Conservation (phyloP, 805 yeast genomes). For the Priceomyces carsonii region DNA sequence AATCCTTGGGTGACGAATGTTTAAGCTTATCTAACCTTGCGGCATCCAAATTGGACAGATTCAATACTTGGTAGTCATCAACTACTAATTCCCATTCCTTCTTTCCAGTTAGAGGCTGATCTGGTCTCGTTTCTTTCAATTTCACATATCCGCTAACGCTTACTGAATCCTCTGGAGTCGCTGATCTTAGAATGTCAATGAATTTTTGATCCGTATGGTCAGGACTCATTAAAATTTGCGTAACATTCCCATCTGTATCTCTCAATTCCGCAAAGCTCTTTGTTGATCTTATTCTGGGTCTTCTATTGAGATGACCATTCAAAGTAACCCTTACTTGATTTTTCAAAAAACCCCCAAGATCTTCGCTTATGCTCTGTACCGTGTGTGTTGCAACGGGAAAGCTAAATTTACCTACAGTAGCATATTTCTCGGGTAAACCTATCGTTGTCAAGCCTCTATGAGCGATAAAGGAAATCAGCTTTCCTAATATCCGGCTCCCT, state of each 20-base stretch:
- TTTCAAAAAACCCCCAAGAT: slow-evolving; percentile 11
- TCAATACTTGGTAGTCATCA: slow-evolving; percentile 53
- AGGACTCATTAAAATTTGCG: slow-evolving; percentile 49
- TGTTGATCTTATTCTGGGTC: slow-evolving; percentile 70
- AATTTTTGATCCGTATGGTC: slow-evolving; percentile 43
- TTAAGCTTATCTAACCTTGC: slow-evolving; percentile 67
- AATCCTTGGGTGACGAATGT: slow-evolving; percentile 47
- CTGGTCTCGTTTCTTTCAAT: slow-evolving; percentile 26
- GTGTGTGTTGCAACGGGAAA: slow-evolving; percentile 38
- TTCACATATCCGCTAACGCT: slow-evolving; percentile 59
- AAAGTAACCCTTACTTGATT: slow-evolving; percentile 39
- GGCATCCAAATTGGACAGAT: slow-evolving; percentile 62
- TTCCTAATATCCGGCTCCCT: too few relatives aligned
- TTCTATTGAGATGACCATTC: slow-evolving; percentile 83
- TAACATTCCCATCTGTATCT: slow-evolving; percentile 65
- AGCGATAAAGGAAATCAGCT: too few relatives aligned
- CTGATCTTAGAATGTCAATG: slow-evolving; percentile 42
- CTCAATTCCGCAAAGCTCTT: slow-evolving; percentile 74
- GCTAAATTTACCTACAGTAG: slow-evolving; percentile 29
- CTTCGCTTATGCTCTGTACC: slow-evolving; percentile 13
- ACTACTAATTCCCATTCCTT: slow-evolving; percentile 60
- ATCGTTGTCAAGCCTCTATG: background rate
- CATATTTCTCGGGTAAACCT: slow-evolving; percentile 20
- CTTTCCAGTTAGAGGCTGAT: slow-evolving; percentile 11
- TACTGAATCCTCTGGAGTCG: slow-evolving; percentile 71